A percentile compares a stretch with the other conserved stretches of the same genome.
phyloP scores from a whole-genome alignment of 2,329 filamentous ascomycete genomes.

The Stachybotrys elegans region DNA sequence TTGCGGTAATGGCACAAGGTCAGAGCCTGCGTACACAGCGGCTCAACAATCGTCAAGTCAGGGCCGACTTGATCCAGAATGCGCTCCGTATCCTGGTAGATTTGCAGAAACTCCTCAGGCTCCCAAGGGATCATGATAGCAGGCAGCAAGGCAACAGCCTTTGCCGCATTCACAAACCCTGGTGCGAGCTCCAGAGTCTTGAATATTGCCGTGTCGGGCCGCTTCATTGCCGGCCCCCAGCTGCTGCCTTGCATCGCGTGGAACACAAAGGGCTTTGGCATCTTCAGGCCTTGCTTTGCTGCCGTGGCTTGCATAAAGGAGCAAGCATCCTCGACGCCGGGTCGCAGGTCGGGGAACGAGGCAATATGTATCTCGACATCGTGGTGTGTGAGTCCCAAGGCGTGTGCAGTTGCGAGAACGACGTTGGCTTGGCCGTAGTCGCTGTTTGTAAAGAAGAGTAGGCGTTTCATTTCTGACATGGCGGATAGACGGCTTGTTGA shows the following conservation, averaged over 20 bases:
- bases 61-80: background rate
- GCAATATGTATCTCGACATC: background rate
- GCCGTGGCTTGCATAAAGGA: background rate
- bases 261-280: background rate
- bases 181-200: background rate
- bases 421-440: background rate
- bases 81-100: background rate
- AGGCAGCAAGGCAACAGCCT: background rate
- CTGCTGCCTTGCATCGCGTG: background rate
- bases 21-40: background rate
- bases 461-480: background rate
- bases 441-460: background rate
- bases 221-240: background rate
- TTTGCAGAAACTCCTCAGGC: background rate
- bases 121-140: background rate
- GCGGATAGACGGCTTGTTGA: too few species aligned
- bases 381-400: background rate
- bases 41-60: background rate
- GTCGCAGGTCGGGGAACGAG: background rate
- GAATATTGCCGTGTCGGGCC: background rate
- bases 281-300: background rate
- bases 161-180: background rate
- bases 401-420: background rate
- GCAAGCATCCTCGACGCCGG: background rate
- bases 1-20: background rate